Percentiles rank a stretch among this genome's conserved stretches.
Evolutionary conservation across 2,329 filamentous ascomycete genomes (phyloP).

Genomic region (Pseudocercospora eumusae): DNA sequence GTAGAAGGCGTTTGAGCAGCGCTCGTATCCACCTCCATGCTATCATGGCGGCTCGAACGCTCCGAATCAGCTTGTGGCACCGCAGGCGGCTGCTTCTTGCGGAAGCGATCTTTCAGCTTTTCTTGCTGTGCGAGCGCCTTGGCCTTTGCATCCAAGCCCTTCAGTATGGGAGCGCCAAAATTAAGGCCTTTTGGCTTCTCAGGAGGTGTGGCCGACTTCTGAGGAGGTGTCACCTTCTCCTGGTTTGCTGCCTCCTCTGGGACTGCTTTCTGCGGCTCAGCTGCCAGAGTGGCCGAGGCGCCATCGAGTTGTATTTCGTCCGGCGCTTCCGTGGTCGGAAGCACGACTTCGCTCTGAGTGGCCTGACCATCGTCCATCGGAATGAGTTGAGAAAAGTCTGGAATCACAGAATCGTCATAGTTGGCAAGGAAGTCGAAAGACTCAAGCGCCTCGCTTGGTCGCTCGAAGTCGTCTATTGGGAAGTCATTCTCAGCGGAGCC

Average conservation of each 20-base stretch:
- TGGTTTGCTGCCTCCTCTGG: not conserved
- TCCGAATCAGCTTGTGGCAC: not conserved
- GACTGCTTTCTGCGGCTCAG: too few species aligned
- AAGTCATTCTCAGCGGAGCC: not conserved
- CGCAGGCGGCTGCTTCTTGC: not conserved
- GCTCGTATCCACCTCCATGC: not conserved
- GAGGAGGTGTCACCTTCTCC: not conserved
- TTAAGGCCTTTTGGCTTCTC: not conserved
- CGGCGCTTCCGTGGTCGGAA: not conserved
- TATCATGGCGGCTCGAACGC: conserved; percentile 1
- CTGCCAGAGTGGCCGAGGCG: not conserved
- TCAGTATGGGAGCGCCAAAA: not conserved
- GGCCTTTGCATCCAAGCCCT: not conserved
- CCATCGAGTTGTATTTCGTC: not conserved
- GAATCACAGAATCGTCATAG: not conserved
- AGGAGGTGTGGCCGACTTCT: not conserved
- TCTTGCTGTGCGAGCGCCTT: not conserved
- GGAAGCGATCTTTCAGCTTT: not conserved
- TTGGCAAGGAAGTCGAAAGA: not conserved
- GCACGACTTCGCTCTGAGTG: not conserved
- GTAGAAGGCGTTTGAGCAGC: not conserved
- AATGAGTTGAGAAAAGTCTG: not conserved
- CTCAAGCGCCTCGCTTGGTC: not conserved
- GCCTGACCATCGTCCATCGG: not conserved
- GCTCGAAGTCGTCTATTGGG: not conserved